Conservation (phyloP, 306 rosid species). For the Gillenia trifoliata region DNA sequence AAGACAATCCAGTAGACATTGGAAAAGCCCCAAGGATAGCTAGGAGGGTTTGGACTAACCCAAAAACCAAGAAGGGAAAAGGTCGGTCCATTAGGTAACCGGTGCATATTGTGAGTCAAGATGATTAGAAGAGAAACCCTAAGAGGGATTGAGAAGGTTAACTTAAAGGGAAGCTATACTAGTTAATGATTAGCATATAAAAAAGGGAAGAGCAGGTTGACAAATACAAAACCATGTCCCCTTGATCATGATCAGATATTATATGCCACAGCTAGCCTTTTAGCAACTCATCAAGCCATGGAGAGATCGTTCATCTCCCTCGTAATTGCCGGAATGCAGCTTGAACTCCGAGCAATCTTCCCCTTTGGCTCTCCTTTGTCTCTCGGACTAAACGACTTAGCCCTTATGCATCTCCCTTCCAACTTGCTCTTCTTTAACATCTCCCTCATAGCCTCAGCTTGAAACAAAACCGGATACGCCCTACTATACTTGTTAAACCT, state of each 20-base stretch:
- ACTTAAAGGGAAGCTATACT: background rate
- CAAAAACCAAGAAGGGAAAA: background rate
- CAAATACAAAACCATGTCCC: slow-evolving; percentile 5
- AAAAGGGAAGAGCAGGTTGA: background rate
- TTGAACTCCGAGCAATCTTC: slow-evolving; percentile 74
- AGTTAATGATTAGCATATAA: background rate
- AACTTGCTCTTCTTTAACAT: slow-evolving; percentile 67
- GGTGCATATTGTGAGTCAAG: background rate
- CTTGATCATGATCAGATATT: background rate
- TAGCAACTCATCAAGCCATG: slow-evolving; percentile 12
- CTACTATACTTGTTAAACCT: slow-evolving; percentile 76
- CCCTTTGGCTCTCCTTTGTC: slow-evolving; percentile 44
- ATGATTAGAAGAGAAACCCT: background rate
- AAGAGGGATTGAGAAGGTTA: background rate
- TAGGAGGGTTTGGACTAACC: background rate
- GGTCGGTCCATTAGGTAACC: background rate
- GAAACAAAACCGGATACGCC: slow-evolving; percentile 83
- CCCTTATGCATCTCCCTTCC: slow-evolving; percentile 55
- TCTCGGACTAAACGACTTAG: slow-evolving; percentile 75
- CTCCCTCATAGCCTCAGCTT: slow-evolving; percentile 91
- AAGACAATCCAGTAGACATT: background rate
- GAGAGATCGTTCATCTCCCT: slow-evolving; percentile 58
- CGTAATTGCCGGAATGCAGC: slow-evolving; percentile 84
- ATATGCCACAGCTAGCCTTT: slow-evolving; percentile 14
- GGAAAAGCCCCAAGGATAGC: background rate